Conservation (phyloP, 2,329 filamentous ascomycete species). For the Verticillium longisporum region DNA sequence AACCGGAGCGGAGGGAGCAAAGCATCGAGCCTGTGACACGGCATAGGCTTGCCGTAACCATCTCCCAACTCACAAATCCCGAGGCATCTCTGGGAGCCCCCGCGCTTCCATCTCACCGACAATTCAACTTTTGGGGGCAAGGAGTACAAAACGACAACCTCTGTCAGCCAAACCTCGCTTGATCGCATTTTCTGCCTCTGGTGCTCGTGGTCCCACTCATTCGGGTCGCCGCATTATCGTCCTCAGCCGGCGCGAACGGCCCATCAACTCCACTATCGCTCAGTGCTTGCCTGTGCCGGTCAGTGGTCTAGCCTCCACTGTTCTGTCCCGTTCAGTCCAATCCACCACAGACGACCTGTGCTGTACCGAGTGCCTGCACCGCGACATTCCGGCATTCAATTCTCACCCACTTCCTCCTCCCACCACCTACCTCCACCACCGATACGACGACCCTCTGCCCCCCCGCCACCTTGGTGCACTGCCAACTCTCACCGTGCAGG, state of each 20-base stretch:
- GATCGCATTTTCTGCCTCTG: background rate
- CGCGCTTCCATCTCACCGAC: background rate
- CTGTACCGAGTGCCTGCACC: background rate
- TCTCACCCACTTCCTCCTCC: background rate
- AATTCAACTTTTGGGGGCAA: background rate
- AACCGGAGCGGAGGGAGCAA: background rate
- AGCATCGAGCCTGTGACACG: background rate
- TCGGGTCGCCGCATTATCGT: background rate
- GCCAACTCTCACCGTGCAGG: background rate
- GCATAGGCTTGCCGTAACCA: background rate
- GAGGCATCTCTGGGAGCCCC: background rate
- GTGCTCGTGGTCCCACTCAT: background rate
- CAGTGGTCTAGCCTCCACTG: no score
- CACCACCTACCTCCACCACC: background rate
- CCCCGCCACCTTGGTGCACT: background rate
- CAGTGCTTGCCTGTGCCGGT: background rate
- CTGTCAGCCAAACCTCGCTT: background rate
- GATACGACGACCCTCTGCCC: background rate
- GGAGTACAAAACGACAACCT: background rate
- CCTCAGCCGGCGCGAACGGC: background rate
- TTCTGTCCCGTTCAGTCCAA: background rate
- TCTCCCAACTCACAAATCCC: background rate
- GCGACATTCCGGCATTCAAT: background rate
- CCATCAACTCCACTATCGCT: background rate
- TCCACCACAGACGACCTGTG: background rate